phyloP scores from a whole-genome alignment of 106 monocot species.

The Dactylorhiza incarnata region DNA sequence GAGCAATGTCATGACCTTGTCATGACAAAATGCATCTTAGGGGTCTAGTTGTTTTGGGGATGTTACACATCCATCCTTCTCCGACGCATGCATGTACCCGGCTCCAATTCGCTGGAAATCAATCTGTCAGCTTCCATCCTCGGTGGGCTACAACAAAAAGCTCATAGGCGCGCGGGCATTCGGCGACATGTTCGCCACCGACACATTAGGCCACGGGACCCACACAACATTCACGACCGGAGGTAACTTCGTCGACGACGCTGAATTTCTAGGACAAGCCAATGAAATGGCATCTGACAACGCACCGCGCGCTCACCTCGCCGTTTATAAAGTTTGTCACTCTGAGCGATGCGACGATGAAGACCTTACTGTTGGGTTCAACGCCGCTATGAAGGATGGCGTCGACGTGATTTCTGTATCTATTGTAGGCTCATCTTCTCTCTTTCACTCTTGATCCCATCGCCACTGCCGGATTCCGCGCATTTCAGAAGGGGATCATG shows the following conservation, averaged over 20 bases:
- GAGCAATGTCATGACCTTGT: too few species aligned
- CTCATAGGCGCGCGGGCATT: constrained; percentile 18
- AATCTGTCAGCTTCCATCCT: neutral
- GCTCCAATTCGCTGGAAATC: constrained; percentile 32
- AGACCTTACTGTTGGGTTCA: too few species aligned
- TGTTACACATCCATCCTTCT: constrained; percentile 34
- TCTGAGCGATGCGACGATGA: too few species aligned
- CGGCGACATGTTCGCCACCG: neutral
- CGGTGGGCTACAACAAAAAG: constrained; percentile 35
- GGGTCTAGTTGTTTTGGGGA: too few species aligned
- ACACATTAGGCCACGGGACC: constrained; percentile 30
- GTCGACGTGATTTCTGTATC: too few species aligned
- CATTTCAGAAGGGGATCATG: too few species aligned
- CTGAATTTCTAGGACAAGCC: constrained; percentile 15
- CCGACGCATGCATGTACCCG: constrained; percentile 15
- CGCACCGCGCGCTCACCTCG: constrained; percentile 41
- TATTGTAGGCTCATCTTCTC: too few species aligned
- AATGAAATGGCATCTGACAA: constrained; percentile 28
- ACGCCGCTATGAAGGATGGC: too few species aligned
- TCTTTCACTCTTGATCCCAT: too few species aligned
- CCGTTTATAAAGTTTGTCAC: constrained; percentile 42
- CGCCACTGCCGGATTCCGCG: too few species aligned
- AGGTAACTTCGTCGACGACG: constrained; percentile 24
- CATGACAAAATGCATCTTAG: too few species aligned
- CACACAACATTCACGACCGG: constrained; percentile 47